Percentiles rank a stretch among this genome's conserved stretches.
Conservation (phyloP, 139 green algal genomes). For the Nannochloris sp. region DNA sequence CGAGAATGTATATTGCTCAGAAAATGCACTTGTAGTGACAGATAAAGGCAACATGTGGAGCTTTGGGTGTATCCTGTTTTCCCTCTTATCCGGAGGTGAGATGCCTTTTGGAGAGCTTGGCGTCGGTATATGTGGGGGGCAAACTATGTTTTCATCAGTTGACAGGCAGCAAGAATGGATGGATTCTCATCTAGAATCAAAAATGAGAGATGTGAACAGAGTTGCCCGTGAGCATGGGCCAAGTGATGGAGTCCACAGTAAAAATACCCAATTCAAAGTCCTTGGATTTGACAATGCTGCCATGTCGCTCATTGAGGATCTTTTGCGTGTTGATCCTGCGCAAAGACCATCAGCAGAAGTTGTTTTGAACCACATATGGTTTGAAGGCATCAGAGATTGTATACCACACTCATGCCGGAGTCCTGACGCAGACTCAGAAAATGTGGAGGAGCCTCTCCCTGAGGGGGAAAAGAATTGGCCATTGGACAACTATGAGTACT, state of each 20-base stretch:
- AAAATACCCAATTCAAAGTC: not conserved
- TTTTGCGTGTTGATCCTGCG: constrained; percentile 26
- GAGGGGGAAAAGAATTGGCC: too few relatives aligned
- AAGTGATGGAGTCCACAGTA: not conserved
- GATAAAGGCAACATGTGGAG: constrained; percentile 27
- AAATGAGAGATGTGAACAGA: not conserved
- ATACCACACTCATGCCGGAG: not conserved
- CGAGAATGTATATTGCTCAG: constrained; percentile 22
- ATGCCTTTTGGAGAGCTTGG: constrained; percentile 29
- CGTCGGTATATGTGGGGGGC: constrained; percentile 5
- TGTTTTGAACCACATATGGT: constrained; percentile 17
- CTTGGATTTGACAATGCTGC: constrained; percentile 16
- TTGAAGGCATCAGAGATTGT: not conserved
- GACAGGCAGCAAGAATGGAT: constrained; percentile 27
- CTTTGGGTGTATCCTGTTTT: constrained; percentile 27
- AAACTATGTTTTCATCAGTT: constrained; percentile 8
- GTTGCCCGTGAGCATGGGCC: not conserved
- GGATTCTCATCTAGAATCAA: not conserved
- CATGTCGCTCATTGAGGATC: constrained; percentile 13
- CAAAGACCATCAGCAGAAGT: constrained; percentile 12
- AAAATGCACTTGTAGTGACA: constrained; percentile 8
- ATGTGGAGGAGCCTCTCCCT: not conserved
- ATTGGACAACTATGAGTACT: too few relatives aligned
- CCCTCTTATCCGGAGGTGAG: constrained; percentile 20
- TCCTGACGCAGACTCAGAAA: too few relatives aligned